Conservation (phyloP, 257 asterid species). For the Dorcoceras hygrometricum region DNA sequence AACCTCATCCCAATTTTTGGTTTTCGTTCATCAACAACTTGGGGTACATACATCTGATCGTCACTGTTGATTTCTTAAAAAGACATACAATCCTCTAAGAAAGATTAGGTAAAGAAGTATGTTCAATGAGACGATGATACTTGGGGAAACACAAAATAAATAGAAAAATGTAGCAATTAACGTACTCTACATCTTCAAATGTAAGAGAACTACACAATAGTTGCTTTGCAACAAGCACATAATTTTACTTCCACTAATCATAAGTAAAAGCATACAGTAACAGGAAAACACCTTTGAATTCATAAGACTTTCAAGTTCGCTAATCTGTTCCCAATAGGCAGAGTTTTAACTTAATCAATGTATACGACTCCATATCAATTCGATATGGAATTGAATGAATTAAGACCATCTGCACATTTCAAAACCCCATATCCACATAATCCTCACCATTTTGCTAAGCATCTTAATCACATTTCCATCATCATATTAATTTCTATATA, state of each 20-base stretch:
- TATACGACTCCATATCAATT: too few relatives aligned
- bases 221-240: neutral
- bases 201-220: too few relatives aligned
- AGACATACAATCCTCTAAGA: too few relatives aligned
- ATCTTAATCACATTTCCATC: neutral
- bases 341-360: conserved; percentile 29
- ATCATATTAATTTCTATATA: neutral
- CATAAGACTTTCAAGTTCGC: conserved; percentile 70
- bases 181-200: neutral
- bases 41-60: too few relatives aligned
- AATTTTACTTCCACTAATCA: conserved; percentile 4
- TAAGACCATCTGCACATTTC: conserved; percentile 43
- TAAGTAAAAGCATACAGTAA: conserved; percentile 6
- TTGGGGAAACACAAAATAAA: neutral
- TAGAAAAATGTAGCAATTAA: too few relatives aligned
- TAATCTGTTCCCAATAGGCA: conserved; percentile 50
- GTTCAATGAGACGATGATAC: neutral
- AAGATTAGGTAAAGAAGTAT: neutral
- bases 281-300: conserved; percentile 63
- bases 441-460: conserved; percentile 22
- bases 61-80: too few relatives aligned
- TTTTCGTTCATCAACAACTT: too few relatives aligned
- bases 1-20: too few relatives aligned
- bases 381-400: too few relatives aligned
- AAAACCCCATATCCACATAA: conserved; percentile 37